Percentiles rank a stretch among this genome's conserved stretches.
Evolutionary conservation across 176 grass and related monocot genomes (phyloP).

Genomic region (Cenchrus americanus): DNA sequence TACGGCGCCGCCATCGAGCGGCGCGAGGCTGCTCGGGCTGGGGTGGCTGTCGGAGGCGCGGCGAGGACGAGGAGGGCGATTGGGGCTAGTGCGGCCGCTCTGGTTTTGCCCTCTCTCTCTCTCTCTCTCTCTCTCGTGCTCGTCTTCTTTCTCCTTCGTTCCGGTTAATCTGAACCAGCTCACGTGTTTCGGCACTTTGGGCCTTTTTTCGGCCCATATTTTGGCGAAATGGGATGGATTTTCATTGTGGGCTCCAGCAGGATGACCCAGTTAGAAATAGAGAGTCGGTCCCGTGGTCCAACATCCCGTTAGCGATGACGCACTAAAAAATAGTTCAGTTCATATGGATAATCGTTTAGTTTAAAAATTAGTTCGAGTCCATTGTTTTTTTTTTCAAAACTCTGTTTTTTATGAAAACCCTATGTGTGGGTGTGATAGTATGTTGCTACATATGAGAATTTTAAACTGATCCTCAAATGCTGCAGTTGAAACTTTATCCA

Average conservation of each 20-base stretch:
- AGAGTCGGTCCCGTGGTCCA: background rate
- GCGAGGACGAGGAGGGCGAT: background rate
- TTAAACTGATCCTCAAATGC: no score
- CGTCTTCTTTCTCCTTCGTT: background rate
- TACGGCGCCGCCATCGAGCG: constrained; percentile 64
- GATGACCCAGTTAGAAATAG: background rate
- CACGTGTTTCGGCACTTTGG: background rate
- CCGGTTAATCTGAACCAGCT: background rate
- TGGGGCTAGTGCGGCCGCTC: background rate
- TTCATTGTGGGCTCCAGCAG: background rate
- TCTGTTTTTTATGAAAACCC: no score
- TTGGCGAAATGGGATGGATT: no score
- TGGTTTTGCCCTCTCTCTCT: background rate
- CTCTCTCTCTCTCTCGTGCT: background rate
- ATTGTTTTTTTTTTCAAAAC: no score
- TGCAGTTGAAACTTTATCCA: no score
- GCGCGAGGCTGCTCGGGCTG: constrained; percentile 17
- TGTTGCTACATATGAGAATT: no score
- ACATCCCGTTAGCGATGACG: no score
- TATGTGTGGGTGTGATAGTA: no score
- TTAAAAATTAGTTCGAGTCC: no score
- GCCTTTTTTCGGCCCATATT: background rate
- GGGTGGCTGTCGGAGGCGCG: constrained; percentile 31
- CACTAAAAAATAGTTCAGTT: no score
- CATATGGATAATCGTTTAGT: no score